Base-by-base conservation (phyloP, 805 yeast species). In the Kurtzmaniella cleridarum region DNA sequence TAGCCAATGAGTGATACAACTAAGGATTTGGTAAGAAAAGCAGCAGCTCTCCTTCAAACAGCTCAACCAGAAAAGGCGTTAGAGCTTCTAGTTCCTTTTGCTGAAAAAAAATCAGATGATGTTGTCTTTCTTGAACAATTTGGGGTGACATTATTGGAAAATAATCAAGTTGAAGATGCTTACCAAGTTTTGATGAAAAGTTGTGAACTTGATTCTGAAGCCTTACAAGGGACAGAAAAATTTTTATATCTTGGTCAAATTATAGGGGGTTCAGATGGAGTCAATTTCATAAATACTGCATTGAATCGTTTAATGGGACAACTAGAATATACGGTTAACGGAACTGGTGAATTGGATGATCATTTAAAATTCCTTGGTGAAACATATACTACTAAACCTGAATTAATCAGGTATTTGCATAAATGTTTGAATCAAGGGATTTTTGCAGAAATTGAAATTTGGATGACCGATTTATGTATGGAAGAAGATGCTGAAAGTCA, bases 381-480 rank as follows among this genome's bases (percentile, higher is more conserved):
- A 32, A 36, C 51, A 24, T 58, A 61, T 45, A 38, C 54, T 1
- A 43, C 56, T 3, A 45, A 51, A 32, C 56, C 52, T 39, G 49
- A 39, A 40, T 53, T 50, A 44, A 46, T 29, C 38, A 48, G 14
- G 30, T 70, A 70, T 42, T 61, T 75, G 31, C 57, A 73, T 14
- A 75, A 75, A 45, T 85, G 84, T 55, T 55, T 87, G 35, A 78
- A 83, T 46, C 84, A 81, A 54, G 96, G 91, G 0, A 66, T 87
- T 20, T 80, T 91, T 48, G 81, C 96, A 5, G 75, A 83, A 66
- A 84, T 93, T 53, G 98, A 91, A 61, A 84, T 87, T 41, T 90
- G 96, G 96, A 87, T 89, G 97, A 91, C 98, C 1, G 97, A 91
- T 66, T 67, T 90, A 46, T 90, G 98, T 66, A 88, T 90, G 96